Conservation (phyloP, 176 grass and related monocot genomes). For the Oryza meyeriana region DNA sequence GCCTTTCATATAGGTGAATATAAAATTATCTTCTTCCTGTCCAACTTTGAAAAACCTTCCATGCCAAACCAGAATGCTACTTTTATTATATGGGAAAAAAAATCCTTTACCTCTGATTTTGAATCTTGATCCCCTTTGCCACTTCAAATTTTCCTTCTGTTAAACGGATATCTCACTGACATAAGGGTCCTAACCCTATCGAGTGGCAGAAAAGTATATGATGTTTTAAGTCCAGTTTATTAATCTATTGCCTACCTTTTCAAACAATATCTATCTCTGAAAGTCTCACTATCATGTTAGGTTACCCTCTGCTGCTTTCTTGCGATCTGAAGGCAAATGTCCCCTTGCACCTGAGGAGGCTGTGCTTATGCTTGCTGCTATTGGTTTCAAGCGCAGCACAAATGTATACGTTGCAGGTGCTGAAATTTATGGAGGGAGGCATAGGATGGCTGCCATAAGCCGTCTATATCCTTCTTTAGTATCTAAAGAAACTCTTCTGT, state of each 20-base stretch:
- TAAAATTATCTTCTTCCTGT: background rate
- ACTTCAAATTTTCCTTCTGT: background rate
- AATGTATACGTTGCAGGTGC: slow-evolving; percentile 87
- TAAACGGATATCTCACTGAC: background rate
- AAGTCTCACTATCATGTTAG: slow-evolving; percentile 40
- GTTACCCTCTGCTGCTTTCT: slow-evolving; percentile 73
- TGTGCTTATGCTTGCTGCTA: slow-evolving; percentile 93
- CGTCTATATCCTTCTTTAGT: slow-evolving; percentile 79
- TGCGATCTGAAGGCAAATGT: slow-evolving; percentile 91
- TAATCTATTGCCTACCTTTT: slow-evolving; percentile 6
- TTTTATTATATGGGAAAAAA: background rate
- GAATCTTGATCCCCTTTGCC: background rate
- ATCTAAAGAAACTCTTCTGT: slow-evolving; percentile 93
- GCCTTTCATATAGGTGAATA: background rate
- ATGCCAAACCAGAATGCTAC: background rate
- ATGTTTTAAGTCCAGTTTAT: background rate
- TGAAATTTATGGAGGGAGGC: slow-evolving; percentile 88
- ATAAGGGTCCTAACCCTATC: background rate
- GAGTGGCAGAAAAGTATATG: background rate
- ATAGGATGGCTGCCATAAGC: slow-evolving; percentile 88
- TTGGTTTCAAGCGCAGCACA: slow-evolving; percentile 90
- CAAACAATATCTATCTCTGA: background rate
- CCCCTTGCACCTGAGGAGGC: slow-evolving; percentile 95
- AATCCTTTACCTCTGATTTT: background rate
- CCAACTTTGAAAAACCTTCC: background rate